A percentile compares a stretch with the other conserved stretches of the same genome.
Evolutionary conservation across 768 basidiomycete genomes (phyloP).

Genomic region (Collybia sordida): DNA sequence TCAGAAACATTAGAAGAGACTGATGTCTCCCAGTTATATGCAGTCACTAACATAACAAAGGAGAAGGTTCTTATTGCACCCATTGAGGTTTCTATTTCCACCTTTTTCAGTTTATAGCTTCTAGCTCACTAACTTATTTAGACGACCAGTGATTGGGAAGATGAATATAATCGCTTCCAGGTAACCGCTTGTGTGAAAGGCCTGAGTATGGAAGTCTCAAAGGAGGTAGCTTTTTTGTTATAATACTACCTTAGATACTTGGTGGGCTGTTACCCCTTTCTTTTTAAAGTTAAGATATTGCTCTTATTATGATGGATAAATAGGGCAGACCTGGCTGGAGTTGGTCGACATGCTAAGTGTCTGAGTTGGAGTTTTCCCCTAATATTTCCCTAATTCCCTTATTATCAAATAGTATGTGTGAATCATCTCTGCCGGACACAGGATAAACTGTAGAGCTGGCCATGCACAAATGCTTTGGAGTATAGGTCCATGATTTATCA

Average conservation of each 20-base stretch:
- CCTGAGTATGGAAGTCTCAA: slow-evolving; percentile 11
- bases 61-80: slow-evolving; percentile 21
- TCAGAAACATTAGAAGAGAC: slow-evolving; percentile 1
- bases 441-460: no score
- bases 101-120: slow-evolving; percentile 2
- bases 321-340: no score
- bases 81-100: slow-evolving; percentile 20
- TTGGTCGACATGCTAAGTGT: no score
- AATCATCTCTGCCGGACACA: no score
- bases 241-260: background rate
- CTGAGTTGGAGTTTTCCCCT: no score
- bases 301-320: slow-evolving; percentile 5
- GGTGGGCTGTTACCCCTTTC: no score
- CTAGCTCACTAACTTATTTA: background rate
- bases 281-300: background rate
- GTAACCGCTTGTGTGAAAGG: slow-evolving; percentile 12
- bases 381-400: no score
- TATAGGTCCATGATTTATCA: no score
- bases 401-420: no score
- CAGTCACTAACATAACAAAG: slow-evolving; percentile 9
- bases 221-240: slow-evolving; percentile 8
- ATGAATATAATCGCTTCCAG: slow-evolving; percentile 5
- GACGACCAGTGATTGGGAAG: slow-evolving; percentile 10
- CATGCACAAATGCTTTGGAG: no score
- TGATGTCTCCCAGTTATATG: slow-evolving; percentile 13